Base-by-base conservation (phyloP, 805 yeast species). In the Lipomyces starkeyi region DNA sequence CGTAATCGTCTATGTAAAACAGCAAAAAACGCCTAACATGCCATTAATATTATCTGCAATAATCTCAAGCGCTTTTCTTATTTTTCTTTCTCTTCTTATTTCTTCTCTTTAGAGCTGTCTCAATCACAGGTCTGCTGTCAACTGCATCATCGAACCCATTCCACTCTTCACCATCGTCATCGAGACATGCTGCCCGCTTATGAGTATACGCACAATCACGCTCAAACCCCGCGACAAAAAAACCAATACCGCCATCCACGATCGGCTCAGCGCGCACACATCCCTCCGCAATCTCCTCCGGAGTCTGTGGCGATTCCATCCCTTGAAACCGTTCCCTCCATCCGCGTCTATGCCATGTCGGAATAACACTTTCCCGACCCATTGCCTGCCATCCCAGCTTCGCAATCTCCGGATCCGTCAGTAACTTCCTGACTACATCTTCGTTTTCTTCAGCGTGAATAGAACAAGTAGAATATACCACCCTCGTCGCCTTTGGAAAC, bases 231-330 rank as follows among this genome's bases (percentile, higher is more conserved):
- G 93, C 98, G 0, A 98, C 98, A 79, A 95, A 95, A 77, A 95
- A 95, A 0, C 99, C 99, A 74, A 95, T 95, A n/a, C 99, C 99
- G 37, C 98, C 99, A 77, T 95, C 99, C 57, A 85, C 89, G 69
- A 87, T 88, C 0, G 98, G 97, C 56, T 88, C 79, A 0, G 93
- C 90, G 72, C 99, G 83, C 0, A 95, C 87, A 79, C 98, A 93
- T 0, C 95, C 94, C 0, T 88, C 92, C 0, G 97, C 97, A 60
- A 91, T 76, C 52, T 79, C 82, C 49, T 83, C 82, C 25, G 88
- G 85, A 27, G 58, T 52, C 13, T 72, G 68, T 14, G 76, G 79
- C 35, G 81, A 77, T 11, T 76, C 79, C 69, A 81, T 78, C 27
- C 83, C 82, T 9, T 84, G 83, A 72, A 93, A 93, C 75, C 90